Evolutionary conservation across 768 basidiomycete species (phyloP), one percentile per base, ranked within the genome.

Genomic region (Kwoniella mangroviensis): DNA sequence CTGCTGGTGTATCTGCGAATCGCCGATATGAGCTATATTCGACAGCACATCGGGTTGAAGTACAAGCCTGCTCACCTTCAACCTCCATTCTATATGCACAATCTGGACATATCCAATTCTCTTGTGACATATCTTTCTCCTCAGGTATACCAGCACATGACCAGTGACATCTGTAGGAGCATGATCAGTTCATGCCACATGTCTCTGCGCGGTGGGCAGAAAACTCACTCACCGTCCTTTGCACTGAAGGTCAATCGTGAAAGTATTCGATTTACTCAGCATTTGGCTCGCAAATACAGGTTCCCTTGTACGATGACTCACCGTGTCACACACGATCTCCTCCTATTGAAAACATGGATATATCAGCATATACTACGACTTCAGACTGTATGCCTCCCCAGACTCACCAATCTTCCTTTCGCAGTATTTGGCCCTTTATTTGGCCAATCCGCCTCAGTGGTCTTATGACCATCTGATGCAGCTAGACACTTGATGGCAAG

Each of bases 41-140:
- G 12, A 22, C 21, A 56, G 22, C 15, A 13, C 12, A 19, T 28
- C 34, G 41, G 40, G 22, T 51, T 51, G 49, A 19, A 17, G 22
- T 24, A 24, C 19, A 53, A 40, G 4, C 51, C 6, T 5, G 21
- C 67, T 68, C 53, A 68, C 67, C 67, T n/a, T 63, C 43, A 24
- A 57, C 62, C 6, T 56, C 45, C 21, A 64, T 59, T 12, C 26
- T 40, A 19, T 58, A 64, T 10, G 21, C 40, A 49, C 68, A 69
- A 41, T 69, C 68, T 15, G 68, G 68, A 40, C 68, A 69, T 7
- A 64, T 52, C 68, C 68, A 69, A 22, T 49, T 69, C 62, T 69
- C 68, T 3, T 64, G 17, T 3, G 68, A 41, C 68, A 69, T 69
- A 21, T 69, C 68, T 12, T 62, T 42, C 11, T 64, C 62, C 45